Evolutionary conservation across 2,329 filamentous ascomycete species (phyloP).

Genomic region (Diaporthe citrichinensis): DNA sequence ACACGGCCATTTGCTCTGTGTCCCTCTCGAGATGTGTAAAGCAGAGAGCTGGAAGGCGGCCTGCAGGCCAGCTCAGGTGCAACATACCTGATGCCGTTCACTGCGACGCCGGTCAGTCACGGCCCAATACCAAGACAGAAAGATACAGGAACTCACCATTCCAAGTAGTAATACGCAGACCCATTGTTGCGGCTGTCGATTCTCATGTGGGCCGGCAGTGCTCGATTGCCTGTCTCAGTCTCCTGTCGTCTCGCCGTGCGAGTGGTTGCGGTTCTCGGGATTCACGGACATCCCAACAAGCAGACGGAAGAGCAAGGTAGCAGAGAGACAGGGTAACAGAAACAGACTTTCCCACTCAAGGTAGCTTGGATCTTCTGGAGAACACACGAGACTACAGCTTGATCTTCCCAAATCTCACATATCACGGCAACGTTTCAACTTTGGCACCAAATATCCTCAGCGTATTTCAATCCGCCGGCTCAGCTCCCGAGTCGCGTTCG

Average conservation of each 20-base stretch:
- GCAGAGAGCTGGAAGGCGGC: background rate
- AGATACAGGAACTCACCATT: conserved; percentile 71
- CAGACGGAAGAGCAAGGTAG: background rate
- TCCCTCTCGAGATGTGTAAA: conserved; percentile 21
- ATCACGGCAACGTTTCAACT: background rate
- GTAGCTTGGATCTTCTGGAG: background rate
- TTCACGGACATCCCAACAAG: conserved; percentile 26
- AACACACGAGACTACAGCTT: background rate
- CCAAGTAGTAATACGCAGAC: conserved; percentile 87
- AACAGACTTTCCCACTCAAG: background rate
- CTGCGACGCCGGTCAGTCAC: conserved; percentile 58
- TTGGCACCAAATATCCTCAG: background rate
- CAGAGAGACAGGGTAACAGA: background rate
- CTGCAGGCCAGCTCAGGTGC: background rate
- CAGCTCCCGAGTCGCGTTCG: conserved; percentile 8
- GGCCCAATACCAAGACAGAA: conserved; percentile 17
- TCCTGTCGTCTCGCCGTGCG: conserved; percentile 30
- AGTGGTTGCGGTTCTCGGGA: background rate
- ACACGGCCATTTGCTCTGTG: background rate
- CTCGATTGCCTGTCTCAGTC: conserved; percentile 5
- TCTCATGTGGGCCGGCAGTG: conserved; percentile 1
- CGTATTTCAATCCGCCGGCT: background rate
- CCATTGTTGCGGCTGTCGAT: conserved; percentile 64
- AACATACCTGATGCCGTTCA: conserved; percentile 83
- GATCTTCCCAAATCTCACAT: background rate